phyloP scores from a whole-genome alignment of 2,329 filamentous ascomycete genomes.

The Tetracladium maxilliforme region DNA sequence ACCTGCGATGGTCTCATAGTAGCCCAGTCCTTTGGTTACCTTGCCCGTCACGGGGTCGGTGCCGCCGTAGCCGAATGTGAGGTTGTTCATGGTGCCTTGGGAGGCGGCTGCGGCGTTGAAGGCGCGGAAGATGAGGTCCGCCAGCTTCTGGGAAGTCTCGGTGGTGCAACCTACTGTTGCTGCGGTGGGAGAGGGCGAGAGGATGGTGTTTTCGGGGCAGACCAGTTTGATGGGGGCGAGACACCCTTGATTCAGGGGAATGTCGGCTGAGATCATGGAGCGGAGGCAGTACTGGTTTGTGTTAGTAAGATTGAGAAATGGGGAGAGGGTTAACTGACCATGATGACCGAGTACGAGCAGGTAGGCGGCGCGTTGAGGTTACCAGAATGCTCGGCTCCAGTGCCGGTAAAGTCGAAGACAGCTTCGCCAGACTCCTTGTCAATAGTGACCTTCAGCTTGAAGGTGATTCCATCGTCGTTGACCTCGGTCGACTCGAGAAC shows the following conservation, averaged over 20 bases:
- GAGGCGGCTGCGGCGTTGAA: slow-evolving; percentile 11
- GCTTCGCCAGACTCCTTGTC: slow-evolving; percentile 13
- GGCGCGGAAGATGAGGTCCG: slow-evolving; percentile 16
- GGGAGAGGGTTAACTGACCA: too few relatives aligned
- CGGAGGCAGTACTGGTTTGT: slow-evolving; percentile 16
- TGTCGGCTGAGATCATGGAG: slow-evolving; percentile 12
- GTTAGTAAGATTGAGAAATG: too few relatives aligned
- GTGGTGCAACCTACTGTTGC: slow-evolving; percentile 13
- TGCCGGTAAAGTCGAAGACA: slow-evolving; percentile 23
- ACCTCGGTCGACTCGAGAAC: slow-evolving; percentile 16
- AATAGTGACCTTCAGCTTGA: slow-evolving; percentile 17
- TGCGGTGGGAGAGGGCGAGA: slow-evolving; percentile 13
- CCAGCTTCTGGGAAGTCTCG: slow-evolving; percentile 13
- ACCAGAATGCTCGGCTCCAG: slow-evolving; percentile 16
- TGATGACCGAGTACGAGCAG: slow-evolving; percentile 19
- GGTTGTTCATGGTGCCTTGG: slow-evolving; percentile 14
- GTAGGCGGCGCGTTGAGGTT: slow-evolving; percentile 20
- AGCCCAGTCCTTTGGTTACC: slow-evolving; percentile 18
- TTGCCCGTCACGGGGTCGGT: too few relatives aligned
- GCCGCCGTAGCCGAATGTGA: slow-evolving; percentile 13
- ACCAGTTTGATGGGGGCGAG: slow-evolving; percentile 11
- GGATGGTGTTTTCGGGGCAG: slow-evolving; percentile 11
- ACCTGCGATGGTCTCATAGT: slow-evolving; percentile 15
- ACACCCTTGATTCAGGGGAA: slow-evolving; percentile 17
- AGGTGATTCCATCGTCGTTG: slow-evolving; percentile 23